Evolutionary conservation across 768 basidiomycete genomes (phyloP).

Genomic region (Clavulina sp.): DNA sequence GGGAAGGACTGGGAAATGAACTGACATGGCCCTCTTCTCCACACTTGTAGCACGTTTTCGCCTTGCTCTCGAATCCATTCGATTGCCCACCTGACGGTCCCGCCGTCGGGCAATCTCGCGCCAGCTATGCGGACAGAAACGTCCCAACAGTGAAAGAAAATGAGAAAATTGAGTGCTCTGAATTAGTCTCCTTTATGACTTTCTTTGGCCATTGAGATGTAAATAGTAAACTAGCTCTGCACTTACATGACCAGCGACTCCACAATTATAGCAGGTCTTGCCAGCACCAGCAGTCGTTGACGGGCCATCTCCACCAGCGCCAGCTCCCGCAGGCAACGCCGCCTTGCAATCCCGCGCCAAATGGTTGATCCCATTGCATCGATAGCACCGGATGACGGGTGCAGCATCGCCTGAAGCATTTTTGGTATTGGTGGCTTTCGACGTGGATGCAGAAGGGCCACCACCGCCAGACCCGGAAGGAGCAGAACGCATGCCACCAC

Average conservation of each 20-base stretch:
- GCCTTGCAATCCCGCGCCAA: constrained; percentile 61
- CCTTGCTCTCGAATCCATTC: too few relatives aligned
- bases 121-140: too few relatives aligned
- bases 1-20: not conserved
- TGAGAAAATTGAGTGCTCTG: too few relatives aligned
- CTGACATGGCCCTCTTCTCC: not conserved
- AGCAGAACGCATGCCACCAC: constrained; percentile 12
- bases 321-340: constrained; percentile 15
- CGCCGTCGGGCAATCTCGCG: not conserved
- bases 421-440: too few relatives aligned
- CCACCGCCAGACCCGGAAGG: constrained; percentile 41
- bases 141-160: too few relatives aligned
- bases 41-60: not conserved
- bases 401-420: constrained; percentile 50
- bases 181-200: too few relatives aligned
- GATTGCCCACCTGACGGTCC: not conserved
- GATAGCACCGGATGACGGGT: constrained; percentile 56
- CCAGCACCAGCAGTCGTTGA: constrained; percentile 38
- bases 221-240: not conserved
- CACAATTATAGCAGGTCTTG: constrained; percentile 80
- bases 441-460: constrained; percentile 21
- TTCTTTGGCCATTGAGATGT: too few relatives aligned
- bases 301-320: too few relatives aligned
- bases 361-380: constrained; percentile 78
- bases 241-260: constrained; percentile 73